Evolutionary conservation across 495 filamentous ascomycete species (phyloP), one percentile per base, ranked within the genome.

Genomic region (Halenospora varia): DNA sequence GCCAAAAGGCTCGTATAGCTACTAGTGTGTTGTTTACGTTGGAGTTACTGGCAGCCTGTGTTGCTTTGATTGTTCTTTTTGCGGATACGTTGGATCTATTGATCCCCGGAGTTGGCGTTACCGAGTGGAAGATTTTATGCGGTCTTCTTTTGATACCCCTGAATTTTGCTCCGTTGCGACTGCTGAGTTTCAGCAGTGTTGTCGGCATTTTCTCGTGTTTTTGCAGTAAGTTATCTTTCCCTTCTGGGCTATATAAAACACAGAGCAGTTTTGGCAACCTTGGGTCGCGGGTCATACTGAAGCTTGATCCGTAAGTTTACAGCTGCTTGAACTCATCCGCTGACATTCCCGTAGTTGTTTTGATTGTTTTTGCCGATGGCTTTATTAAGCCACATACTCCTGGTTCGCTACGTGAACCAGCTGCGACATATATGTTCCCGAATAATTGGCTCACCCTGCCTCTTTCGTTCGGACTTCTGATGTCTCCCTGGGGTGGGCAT

Each of bases 401-500:
- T 2, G 94, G 94, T 11, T 96, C 91, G 3, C 81, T 98, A 8
- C 77, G 84, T 26, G 78, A 94, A 53, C 94, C 94, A n/a, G 89
- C 91, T 29, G 72, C 69, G 39, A 95, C 90, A 0, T 82, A 86
- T 67, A 70, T 93, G 41, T 87, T 96, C 57, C 94, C 94, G 1
- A 72, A 79, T 15, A 88, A 92, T 64, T 98, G 94, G 94, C 76
- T 83, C 44, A 95, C 91, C 1, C 61, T 98, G 18, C 94, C 94
- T n/a, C 74, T 97, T 18, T 89, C 89, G 25, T 92, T 97, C 65
- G 94, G 94, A n/a, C 77, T 98, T 10, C 78, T 97, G 24, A 97
- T 97, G 92, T 89, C 92, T 22, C 92, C 93, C 1, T 98, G 92
- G 91, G 94, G 94, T 61, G 94, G 94, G 8, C 94, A 97, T 67